phyloP scores from a whole-genome alignment of 2,329 filamentous ascomycete species.

The Talaromyces sp. region DNA sequence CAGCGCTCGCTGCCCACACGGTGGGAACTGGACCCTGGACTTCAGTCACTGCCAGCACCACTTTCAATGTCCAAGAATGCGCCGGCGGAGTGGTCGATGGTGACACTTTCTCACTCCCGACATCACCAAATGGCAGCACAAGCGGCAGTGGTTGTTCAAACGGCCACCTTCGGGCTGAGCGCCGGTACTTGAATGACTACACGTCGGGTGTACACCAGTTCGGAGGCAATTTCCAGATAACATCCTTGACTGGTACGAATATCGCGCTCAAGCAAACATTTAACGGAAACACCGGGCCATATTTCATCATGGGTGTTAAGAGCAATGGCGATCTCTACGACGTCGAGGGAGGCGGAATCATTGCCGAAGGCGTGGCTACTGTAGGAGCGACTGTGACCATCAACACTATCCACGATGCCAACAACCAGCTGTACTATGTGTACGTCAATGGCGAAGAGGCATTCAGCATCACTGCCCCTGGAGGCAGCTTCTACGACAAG shows the following conservation, averaged over 20 bases:
- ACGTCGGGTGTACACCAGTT: conserved; percentile 14
- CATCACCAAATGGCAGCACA: conserved; percentile 13
- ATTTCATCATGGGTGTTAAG: conserved; percentile 15
- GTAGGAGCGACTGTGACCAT: conserved; percentile 13
- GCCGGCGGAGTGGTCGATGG: conserved; percentile 7
- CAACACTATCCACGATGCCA: conserved; percentile 14
- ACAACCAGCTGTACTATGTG: conserved; percentile 9
- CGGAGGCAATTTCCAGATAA: conserved; percentile 12
- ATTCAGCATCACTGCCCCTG: conserved; percentile 1
- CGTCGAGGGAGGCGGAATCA: conserved; percentile 10
- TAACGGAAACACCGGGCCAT: conserved; percentile 13
- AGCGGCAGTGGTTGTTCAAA: conserved; percentile 16
- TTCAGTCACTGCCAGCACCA: conserved; percentile 4
- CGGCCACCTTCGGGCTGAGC: conserved; percentile 13
- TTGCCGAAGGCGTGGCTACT: conserved; percentile 12
- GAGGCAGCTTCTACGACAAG: conserved; percentile 15
- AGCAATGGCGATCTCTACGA: conserved; percentile 14
- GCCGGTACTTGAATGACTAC: conserved; percentile 16
- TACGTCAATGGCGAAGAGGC: conserved; percentile 13
- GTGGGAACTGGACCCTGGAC: conserved; percentile 13
- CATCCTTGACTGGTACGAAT: conserved; percentile 3
- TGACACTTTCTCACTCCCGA: conserved; percentile 10
- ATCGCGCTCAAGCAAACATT: conserved; percentile 14
- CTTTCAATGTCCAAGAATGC: conserved; percentile 9
- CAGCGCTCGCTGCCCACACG: conserved; percentile 8